Evolutionary conservation across 2,329 filamentous ascomycete species (phyloP).

Genomic region (Dothideomycetes sp.): DNA sequence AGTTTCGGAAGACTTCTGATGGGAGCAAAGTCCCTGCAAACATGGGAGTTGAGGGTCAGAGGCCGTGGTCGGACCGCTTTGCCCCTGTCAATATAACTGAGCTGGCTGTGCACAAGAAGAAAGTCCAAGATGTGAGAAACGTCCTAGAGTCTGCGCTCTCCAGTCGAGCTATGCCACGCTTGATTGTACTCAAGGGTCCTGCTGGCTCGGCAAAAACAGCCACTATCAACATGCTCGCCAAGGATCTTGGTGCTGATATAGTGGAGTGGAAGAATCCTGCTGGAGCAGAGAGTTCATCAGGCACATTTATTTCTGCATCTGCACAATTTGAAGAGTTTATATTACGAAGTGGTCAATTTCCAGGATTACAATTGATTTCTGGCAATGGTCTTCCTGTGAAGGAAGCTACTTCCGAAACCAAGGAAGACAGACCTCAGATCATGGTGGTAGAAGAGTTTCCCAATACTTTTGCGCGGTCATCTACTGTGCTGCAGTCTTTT

Average conservation of each 20-base stretch:
- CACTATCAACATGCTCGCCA: conserved; percentile 66
- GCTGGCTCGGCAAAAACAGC: conserved; percentile 91
- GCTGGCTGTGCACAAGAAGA: conserved; percentile 87
- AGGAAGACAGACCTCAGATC: conserved; percentile 22
- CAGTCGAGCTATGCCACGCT: conserved; percentile 43
- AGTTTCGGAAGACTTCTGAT: conserved; percentile 30
- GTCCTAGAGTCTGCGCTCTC: conserved; percentile 64
- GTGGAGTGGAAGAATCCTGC: conserved; percentile 86
- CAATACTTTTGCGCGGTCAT: conserved; percentile 35
- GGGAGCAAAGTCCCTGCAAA: conserved; percentile 22
- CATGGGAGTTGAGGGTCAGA: conserved; percentile 39
- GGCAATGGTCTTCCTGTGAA: conserved; percentile 2
- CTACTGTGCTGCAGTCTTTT: conserved; percentile 40
- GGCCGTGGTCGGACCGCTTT: conserved; percentile 84
- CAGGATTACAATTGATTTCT: conserved; percentile 47
- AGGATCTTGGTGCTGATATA: conserved; percentile 64
- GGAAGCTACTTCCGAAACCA: conserved; percentile 6
- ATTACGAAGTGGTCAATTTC: conserved; percentile 67
- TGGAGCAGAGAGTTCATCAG: conserved; percentile 45
- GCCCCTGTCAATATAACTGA: conserved; percentile 66
- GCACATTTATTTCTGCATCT: conserved; percentile 58
- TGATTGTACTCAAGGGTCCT: conserved; percentile 79
- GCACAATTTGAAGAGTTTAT: conserved; percentile 89
- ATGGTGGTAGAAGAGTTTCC: conserved; percentile 41
- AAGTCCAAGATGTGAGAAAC: conserved; percentile 71